A percentile compares a stretch with the other conserved stretches of the same genome.
These are phyloP conservation scores for Rubia peregrina DNA, from an alignment of 305 asterid species.

Conservation along the genomic window DNA sequence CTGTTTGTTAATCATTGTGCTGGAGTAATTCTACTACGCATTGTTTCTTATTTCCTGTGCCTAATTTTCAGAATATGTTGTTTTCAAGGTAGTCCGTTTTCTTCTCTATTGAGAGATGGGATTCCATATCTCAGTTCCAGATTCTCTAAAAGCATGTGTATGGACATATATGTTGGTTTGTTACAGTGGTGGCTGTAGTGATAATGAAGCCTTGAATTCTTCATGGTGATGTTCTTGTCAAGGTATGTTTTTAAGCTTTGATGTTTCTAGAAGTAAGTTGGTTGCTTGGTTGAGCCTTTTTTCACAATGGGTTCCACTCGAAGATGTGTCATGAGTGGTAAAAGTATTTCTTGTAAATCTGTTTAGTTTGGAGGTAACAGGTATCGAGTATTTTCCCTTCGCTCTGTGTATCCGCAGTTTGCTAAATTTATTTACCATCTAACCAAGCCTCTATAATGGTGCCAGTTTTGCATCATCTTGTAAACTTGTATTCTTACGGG, in stretches of 20 bases:
- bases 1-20: constrained; percentile 1
- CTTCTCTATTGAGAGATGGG: not conserved
- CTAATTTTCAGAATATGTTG: not conserved
- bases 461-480: too few relatives aligned
- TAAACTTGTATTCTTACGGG: too few relatives aligned
- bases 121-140: not conserved
- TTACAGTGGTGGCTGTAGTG: not conserved
- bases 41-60: not conserved
- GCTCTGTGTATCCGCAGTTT: too few relatives aligned
- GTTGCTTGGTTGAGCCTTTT: not conserved
- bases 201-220: too few relatives aligned
- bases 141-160: not conserved
- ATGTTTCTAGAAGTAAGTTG: too few relatives aligned
- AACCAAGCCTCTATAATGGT: too few relatives aligned
- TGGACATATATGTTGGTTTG: not conserved
- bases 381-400: not conserved
- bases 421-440: too few relatives aligned
- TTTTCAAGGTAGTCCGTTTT: too few relatives aligned
- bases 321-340: not conserved
- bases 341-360: too few relatives aligned
- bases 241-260: too few relatives aligned
- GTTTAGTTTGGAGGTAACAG: not conserved
- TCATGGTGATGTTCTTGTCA: too few relatives aligned
- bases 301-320: not conserved
- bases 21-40: constrained; percentile 11